Percentiles rank a stretch among this genome's conserved stretches.
phyloP scores from a whole-genome alignment of 2,329 filamentous ascomycete genomes.

The Penicillium sp. region DNA sequence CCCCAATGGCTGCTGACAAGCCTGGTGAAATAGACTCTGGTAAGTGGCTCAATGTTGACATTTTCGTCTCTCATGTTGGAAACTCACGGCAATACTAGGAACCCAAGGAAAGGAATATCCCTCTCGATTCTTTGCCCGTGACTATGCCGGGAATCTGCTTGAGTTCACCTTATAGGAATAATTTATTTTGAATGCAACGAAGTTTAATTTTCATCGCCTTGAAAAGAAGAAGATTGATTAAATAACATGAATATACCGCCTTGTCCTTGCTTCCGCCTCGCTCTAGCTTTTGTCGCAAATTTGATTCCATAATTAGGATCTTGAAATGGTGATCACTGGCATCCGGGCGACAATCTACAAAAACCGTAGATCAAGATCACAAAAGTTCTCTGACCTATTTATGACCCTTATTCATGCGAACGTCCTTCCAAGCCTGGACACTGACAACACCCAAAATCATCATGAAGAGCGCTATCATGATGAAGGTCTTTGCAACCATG shows the following conservation, averaged over 20 bases:
- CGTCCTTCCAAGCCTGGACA: slow-evolving; percentile 3
- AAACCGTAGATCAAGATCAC: no score
- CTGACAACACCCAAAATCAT: slow-evolving; percentile 16
- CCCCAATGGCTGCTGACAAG: slow-evolving; percentile 57
- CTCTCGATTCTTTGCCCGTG: slow-evolving; percentile 62
- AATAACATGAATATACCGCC: no score
- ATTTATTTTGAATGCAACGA: background rate
- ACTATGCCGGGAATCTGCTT: slow-evolving; percentile 57
- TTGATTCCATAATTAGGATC: no score
- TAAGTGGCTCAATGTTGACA: slow-evolving; percentile 21
- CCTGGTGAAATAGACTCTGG: slow-evolving; percentile 53
- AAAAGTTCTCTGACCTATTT: background rate
- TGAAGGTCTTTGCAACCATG: slow-evolving; percentile 16
- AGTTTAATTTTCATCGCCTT: background rate
- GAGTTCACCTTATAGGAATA: slow-evolving; percentile 52
- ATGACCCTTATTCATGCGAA: slow-evolving; percentile 1
- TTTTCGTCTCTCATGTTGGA: no score
- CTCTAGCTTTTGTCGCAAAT: no score
- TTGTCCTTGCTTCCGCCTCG: no score
- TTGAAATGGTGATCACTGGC: no score
- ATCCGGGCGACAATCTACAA: no score
- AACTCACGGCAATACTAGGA: slow-evolving; percentile 33
- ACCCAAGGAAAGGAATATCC: slow-evolving; percentile 61
- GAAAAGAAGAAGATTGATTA: background rate
- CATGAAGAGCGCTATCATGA: slow-evolving; percentile 11